A percentile compares a stretch with the other conserved stretches of the same genome.
Evolutionary conservation across 169 alveolate species (phyloP).

Genomic region (Plasmodium gonderi): DNA sequence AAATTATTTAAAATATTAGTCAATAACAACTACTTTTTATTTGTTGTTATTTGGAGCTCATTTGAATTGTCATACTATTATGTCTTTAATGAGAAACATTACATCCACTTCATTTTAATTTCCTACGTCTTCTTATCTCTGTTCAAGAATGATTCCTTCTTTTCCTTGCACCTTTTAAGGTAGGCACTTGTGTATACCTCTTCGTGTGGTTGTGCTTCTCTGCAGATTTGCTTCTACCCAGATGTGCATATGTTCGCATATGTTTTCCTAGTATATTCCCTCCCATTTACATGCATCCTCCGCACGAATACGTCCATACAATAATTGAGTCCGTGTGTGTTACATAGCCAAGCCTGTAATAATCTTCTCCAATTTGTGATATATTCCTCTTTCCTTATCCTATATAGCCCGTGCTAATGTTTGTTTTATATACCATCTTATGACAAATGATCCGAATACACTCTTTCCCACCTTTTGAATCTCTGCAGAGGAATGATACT

Average conservation of each 20-base stretch:
- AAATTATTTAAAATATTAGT: neutral
- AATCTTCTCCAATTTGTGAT: no score
- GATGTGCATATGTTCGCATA: neutral
- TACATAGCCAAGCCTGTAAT: no score
- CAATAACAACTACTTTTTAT: conserved; percentile 8
- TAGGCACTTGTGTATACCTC: neutral
- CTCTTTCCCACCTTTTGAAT: no score
- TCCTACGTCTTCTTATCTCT: neutral
- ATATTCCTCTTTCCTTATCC: no score
- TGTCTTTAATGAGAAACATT: conserved; percentile 15
- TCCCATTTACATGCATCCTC: neutral
- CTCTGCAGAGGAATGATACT: conserved; percentile 5
- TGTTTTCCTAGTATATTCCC: neutral
- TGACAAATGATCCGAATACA: no score
- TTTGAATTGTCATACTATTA: conserved; percentile 22
- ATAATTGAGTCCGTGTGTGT: no score
- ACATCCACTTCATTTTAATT: conserved; percentile 27
- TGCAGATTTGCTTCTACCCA: no score
- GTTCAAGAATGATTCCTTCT: neutral
- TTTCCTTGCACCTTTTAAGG: conserved; percentile 16
- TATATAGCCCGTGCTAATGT: no score
- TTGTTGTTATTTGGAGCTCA: conserved; percentile 32
- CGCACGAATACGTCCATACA: no score
- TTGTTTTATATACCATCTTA: no score
- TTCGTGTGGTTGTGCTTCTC: neutral